These are phyloP conservation scores for Phytopythium litorale DNA, from an alignment of 352 stramenopile genomes.

Conservation along the genomic window DNA sequence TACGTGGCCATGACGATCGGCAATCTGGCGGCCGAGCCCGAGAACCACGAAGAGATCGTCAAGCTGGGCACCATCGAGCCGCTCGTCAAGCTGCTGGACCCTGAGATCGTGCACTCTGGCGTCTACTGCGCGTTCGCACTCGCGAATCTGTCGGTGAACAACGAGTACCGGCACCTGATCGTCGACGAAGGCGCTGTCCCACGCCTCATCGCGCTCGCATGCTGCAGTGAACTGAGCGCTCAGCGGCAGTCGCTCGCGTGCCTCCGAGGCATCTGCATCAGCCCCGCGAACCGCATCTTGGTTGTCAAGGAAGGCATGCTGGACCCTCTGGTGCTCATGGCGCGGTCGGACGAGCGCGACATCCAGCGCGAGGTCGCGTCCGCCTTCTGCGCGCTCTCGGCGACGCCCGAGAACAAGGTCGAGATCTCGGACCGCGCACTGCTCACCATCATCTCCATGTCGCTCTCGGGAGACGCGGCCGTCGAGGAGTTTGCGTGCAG, in stretches of 20 bases:
- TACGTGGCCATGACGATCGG: conserved; percentile 95
- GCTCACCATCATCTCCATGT: conserved; percentile 94
- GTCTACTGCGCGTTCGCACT: conserved; percentile 94
- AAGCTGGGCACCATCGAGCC: conserved; percentile 86
- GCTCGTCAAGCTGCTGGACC: conserved; percentile 91
- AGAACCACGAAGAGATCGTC: conserved; percentile 95
- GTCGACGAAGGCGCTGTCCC: conserved; percentile 92
- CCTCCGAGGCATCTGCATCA: conserved; percentile 93
- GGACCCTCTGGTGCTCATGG: conserved; percentile 95
- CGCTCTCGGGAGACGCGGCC: conserved; percentile 86
- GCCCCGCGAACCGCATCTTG: conserved; percentile 77
- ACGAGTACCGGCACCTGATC: conserved; percentile 89
- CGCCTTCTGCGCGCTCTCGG: conserved; percentile 93
- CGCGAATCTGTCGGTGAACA: conserved; percentile 94
- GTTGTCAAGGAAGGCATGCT: conserved; percentile 94
- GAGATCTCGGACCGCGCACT: conserved; percentile 93
- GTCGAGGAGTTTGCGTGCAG: conserved; percentile 94
- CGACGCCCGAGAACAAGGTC: conserved; percentile 95
- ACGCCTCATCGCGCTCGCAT: conserved; percentile 93
- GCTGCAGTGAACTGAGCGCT: conserved; percentile 91
- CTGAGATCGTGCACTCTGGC: conserved; percentile 77
- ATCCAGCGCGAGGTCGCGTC: conserved; percentile 92
- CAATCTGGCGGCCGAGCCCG: conserved; percentile 93
- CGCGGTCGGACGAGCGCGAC: conserved; percentile 88
- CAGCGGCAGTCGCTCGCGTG: conserved; percentile 92